These are phyloP conservation scores for Pleurotus cornucopiae DNA, from an alignment of 768 basidiomycete species.

Conservation along the genomic window DNA sequence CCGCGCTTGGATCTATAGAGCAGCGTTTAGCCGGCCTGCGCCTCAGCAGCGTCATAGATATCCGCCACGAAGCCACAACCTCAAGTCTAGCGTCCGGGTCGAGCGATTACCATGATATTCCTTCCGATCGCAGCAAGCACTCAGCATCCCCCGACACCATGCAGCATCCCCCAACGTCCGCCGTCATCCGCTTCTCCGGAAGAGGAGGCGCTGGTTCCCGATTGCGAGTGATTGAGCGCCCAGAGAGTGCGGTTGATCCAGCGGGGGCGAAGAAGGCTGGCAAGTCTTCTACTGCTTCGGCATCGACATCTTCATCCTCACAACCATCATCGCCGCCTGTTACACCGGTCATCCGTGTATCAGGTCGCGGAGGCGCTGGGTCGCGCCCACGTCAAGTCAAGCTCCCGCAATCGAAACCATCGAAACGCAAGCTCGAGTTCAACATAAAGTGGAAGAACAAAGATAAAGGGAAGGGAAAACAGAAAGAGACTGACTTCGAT, in stretches of 20 bases:
- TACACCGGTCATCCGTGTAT: neutral
- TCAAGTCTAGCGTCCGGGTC: neutral
- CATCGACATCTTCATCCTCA: neutral
- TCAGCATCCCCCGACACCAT: neutral
- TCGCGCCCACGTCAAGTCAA: conserved; percentile 3
- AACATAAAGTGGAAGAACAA: neutral
- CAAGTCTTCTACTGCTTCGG: neutral
- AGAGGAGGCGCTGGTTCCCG: conserved; percentile 1
- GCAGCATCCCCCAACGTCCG: neutral
- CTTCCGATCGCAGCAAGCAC: neutral
- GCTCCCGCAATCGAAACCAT: neutral
- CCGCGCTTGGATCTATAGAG: neutral
- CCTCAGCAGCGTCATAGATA: neutral
- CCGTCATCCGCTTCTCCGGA: neutral
- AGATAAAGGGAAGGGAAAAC: neutral
- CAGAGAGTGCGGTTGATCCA: neutral
- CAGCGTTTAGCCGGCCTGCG: neutral
- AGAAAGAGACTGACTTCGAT: neutral
- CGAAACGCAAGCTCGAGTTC: neutral
- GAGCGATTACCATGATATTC: neutral
- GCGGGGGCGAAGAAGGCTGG: neutral
- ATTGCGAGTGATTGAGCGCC: neutral
- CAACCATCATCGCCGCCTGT: neutral
- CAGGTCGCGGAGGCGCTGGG: neutral
- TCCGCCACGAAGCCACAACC: neutral